Evolutionary conservation across 345 rosid genomes (phyloP).

Genomic region (Populus tremula): DNA sequence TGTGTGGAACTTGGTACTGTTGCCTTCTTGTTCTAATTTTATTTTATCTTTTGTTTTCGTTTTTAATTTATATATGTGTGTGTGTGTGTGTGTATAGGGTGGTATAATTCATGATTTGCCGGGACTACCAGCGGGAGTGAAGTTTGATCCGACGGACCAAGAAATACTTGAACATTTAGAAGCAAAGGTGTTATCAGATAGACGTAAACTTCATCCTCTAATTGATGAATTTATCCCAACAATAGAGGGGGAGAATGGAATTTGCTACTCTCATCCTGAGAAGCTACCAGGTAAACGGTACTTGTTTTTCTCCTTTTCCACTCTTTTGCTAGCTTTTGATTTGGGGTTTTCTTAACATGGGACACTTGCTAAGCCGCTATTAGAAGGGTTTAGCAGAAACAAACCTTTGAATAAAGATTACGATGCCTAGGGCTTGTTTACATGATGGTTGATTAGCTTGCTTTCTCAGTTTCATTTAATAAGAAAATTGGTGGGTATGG

Average conservation of each 20-base stretch:
- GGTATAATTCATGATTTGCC: conserved; percentile 62
- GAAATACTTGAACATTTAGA: conserved; percentile 88
- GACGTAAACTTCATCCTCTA: conserved; percentile 66
- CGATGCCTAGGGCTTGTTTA: not conserved
- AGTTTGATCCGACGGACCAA: conserved; percentile 86
- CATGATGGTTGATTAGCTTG: not conserved
- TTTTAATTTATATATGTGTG: not conserved
- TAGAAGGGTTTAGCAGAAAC: not conserved
- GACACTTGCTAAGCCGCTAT: not conserved
- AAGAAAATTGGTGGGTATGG: no score
- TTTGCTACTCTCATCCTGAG: conserved; percentile 92
- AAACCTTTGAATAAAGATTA: not conserved
- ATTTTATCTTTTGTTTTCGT: not conserved
- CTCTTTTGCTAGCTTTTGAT: not conserved
- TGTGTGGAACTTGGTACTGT: not conserved
- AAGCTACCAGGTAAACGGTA: conserved; percentile 65
- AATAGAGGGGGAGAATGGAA: conserved; percentile 81
- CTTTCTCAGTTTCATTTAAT: not conserved
- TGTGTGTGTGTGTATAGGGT: conserved; percentile 30
- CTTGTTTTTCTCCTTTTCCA: not conserved
- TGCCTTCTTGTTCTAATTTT: not conserved
- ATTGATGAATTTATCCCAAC: conserved; percentile 86
- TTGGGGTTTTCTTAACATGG: not conserved
- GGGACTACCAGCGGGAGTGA: conserved; percentile 91
- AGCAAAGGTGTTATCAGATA: conserved; percentile 61